Evolutionary conservation across 75 land plant genomes (phyloP).

Genomic region (Chamaecyparis obtusa): DNA sequence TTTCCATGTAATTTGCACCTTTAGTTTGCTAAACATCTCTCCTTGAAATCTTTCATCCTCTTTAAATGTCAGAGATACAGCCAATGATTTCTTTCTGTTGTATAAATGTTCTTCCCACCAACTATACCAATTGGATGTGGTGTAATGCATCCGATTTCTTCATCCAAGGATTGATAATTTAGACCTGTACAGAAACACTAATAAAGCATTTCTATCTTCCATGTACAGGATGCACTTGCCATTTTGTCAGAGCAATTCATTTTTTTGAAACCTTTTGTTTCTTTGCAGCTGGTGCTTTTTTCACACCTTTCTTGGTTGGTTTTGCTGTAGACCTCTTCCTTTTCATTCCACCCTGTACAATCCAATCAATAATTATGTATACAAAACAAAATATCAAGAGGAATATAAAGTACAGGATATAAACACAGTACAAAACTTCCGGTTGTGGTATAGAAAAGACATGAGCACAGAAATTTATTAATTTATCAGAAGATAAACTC

Average conservation of each 20-base stretch:
- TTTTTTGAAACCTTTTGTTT: conserved; percentile 4
- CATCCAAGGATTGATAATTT: neutral
- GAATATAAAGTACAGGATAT: neutral
- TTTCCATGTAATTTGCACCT: neutral
- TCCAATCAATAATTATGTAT: neutral
- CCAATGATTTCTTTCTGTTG: neutral
- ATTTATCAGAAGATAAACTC: neutral
- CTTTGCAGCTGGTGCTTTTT: conserved; percentile 5
- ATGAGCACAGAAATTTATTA: no score
- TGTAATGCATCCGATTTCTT: neutral
- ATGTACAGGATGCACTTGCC: neutral
- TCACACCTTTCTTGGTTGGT: conserved; percentile 1
- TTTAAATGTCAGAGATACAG: neutral
- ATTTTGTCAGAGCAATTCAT: neutral
- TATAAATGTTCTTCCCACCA: neutral
- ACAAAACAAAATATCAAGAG: neutral
- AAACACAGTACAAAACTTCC: neutral
- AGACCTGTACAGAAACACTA: neutral
- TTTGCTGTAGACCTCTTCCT: conserved; percentile 9
- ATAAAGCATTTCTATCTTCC: neutral
- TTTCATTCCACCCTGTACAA: conserved; percentile 2
- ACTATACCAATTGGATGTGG: neutral
- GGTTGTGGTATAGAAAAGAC: neutral
- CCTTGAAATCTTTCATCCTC: neutral
- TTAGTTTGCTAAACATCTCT: neutral